phyloP scores from a whole-genome alignment of 257 asterid genomes.

The Nicotiana sylvestris region DNA sequence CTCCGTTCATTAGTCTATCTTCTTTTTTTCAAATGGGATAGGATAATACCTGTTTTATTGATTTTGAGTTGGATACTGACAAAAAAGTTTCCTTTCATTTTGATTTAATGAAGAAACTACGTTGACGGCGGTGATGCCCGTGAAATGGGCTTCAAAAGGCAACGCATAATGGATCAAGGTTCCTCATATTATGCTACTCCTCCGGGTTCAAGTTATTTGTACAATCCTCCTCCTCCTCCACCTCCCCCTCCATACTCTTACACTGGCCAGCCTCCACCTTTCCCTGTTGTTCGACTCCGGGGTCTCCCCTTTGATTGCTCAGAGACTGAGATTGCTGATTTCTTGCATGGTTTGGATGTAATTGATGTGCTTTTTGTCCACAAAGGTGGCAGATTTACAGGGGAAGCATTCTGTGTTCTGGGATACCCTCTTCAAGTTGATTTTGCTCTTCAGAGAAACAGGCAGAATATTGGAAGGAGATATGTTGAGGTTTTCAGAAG shows the following conservation, averaged over 20 bases:
- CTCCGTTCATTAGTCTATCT: not conserved
- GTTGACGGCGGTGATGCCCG: conserved; percentile 68
- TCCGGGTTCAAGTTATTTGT: conserved; percentile 66
- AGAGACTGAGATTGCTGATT: conserved; percentile 74
- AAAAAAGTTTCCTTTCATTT: not conserved
- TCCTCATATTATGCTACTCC: conserved; percentile 57
- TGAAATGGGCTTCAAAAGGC: conserved; percentile 89
- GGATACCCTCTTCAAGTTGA: conserved; percentile 89
- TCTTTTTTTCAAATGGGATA: not conserved
- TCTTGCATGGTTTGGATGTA: conserved; percentile 77
- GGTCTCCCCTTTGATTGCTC: conserved; percentile 96
- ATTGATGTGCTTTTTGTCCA: conserved; percentile 81
- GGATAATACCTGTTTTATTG: not conserved
- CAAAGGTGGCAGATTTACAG: conserved; percentile 69
- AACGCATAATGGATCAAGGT: conserved; percentile 77
- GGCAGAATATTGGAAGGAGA: conserved; percentile 87
- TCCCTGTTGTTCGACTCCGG: conserved; percentile 92
- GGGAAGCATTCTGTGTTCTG: conserved; percentile 83
- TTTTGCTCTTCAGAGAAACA: conserved; percentile 81
- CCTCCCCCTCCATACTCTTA: conserved; percentile 60
- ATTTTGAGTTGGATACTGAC: not conserved
- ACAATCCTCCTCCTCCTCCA: conserved; percentile 68
- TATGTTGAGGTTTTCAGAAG: conserved; percentile 93
- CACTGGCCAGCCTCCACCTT: conserved; percentile 62
- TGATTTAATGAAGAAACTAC: conserved; percentile 41